These are phyloP conservation scores for Macaranga tanarius DNA, from an alignment of 441 rosid genomes.

Conservation along the genomic window DNA sequence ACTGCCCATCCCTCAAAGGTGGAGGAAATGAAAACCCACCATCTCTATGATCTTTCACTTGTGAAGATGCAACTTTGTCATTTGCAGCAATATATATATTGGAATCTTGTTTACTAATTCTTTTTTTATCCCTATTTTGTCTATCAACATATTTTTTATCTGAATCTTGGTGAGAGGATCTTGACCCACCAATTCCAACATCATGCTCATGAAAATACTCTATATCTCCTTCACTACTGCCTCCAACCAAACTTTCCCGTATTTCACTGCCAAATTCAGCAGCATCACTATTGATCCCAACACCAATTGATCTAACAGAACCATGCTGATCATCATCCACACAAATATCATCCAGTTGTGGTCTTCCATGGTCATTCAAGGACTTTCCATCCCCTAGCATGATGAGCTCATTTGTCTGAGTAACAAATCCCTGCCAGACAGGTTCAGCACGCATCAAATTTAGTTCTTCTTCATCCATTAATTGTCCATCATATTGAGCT, in stretches of 20 bases:
- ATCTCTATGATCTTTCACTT: slow-evolving; percentile 49
- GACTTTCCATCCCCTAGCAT: slow-evolving; percentile 62
- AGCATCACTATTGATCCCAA: slow-evolving; percentile 83
- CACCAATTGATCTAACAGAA: slow-evolving; percentile 95
- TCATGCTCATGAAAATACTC: slow-evolving; percentile 64
- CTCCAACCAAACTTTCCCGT: slow-evolving; percentile 82
- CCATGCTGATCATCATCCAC: slow-evolving; percentile 84
- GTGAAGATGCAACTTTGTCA: slow-evolving; percentile 43
- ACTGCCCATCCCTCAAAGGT: slow-evolving; percentile 60
- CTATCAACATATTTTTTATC: slow-evolving; percentile 51
- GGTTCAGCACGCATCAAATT: slow-evolving; percentile 75
- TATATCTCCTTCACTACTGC: slow-evolving; percentile 80
- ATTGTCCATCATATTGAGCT: slow-evolving; percentile 70
- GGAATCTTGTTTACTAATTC: slow-evolving; percentile 46
- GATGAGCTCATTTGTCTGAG: slow-evolving; percentile 69
- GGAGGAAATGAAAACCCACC: slow-evolving; percentile 79
- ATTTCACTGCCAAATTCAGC: slow-evolving; percentile 88
- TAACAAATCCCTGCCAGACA: slow-evolving; percentile 96
- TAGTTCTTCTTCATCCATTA: slow-evolving; percentile 84
- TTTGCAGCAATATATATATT: slow-evolving; percentile 42
- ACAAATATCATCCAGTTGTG: slow-evolving; percentile 56
- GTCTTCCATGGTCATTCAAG: slow-evolving; percentile 44
- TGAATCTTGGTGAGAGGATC: slow-evolving; percentile 44
- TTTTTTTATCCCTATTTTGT: slow-evolving; percentile 44
- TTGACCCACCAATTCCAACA: slow-evolving; percentile 45